Conservation (phyloP, 2,329 filamentous ascomycete species). For the Hypoxylon sp. region DNA sequence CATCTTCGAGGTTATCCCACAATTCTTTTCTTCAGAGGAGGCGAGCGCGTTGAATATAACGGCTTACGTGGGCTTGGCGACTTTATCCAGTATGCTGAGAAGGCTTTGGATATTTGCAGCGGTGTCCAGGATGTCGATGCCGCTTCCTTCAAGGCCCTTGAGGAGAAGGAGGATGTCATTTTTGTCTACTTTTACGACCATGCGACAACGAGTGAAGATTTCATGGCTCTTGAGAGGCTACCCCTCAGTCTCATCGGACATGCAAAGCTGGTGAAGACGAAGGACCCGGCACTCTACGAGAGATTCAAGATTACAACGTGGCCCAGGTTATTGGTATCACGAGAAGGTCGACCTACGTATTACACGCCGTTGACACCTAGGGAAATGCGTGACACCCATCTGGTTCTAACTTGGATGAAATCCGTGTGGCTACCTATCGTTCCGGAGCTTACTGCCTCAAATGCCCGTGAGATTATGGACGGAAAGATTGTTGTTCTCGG, state of each 20-base stretch:
- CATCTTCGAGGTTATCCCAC: conserved; percentile 86
- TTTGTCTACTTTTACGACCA: conserved; percentile 99
- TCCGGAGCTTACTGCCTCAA: conserved; percentile 90
- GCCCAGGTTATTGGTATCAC: conserved; percentile 91
- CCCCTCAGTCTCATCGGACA: conserved; percentile 91
- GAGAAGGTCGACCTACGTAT: conserved; percentile 91
- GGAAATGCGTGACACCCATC: conserved; percentile 90
- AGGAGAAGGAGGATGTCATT: conserved; percentile 94
- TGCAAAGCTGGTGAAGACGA: conserved; percentile 92
- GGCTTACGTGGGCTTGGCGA: conserved; percentile 94
- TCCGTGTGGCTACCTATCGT: conserved; percentile 97
- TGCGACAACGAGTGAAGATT: conserved; percentile 93
- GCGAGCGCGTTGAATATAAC: conserved; percentile 92
- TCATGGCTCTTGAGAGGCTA: conserved; percentile 86
- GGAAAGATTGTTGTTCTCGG: conserved; percentile 95
- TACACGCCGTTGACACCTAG: conserved; percentile 89
- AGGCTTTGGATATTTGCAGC: conserved; percentile 81
- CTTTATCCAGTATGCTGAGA: conserved; percentile 87
- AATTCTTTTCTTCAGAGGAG: conserved; percentile 91
- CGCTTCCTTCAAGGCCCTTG: conserved; percentile 81
- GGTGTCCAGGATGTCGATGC: conserved; percentile 88
- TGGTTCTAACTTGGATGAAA: conserved; percentile 92
- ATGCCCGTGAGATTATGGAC: conserved; percentile 95
- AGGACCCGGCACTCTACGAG: conserved; percentile 80
- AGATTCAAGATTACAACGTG: conserved; percentile 97